Base-by-base conservation (phyloP, 805 yeast species). In the Candida silvatica region DNA sequence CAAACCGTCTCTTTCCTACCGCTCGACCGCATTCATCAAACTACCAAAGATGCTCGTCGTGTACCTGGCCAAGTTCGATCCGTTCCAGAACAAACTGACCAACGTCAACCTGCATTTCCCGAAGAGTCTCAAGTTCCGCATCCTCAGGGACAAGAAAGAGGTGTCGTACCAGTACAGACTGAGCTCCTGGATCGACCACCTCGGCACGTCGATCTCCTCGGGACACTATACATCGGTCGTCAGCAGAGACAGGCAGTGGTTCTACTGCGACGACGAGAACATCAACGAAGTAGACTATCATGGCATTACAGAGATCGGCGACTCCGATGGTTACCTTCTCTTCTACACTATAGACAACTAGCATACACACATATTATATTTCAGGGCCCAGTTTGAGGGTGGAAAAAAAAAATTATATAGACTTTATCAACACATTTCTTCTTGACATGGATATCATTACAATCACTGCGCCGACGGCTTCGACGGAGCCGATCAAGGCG, bases 141-240 rank as follows among this genome's bases (percentile, higher is more conserved):
- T 47, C 47, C 71, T 68, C 42, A 53, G 76, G 27, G 68, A 37
- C 14, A 43, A 40, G 7, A 35, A 37, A 19, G 43, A 40, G 6
- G 30, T 52, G 31, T 18, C 47, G 48, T 26, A 58, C 43, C 17
- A 63, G 56, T 82, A 80, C 49, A 69, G 63, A 40, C 56, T 82
- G 25, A 66, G 66, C 37, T 83, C 82, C 1, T 64, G 80, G 40
- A 77, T 82, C 4, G 81, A 80, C 48, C 94, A 82, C 51, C 64
- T 67, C 37, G 92, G 94, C 2, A 30, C 48, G 1, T 71, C 71
- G 29, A 59, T 80, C 36, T 70, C 74, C 39, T 75, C 83, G 33
- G 94, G 94, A 0, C 94, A 82, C 53, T 82, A 82, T 49, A 82
- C 88, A 1, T 64, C 86, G 0, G 56, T 79, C 31, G 77, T 79